phyloP scores from a whole-genome alignment of 208 protist species.

The Crithidia brevicula region DNA sequence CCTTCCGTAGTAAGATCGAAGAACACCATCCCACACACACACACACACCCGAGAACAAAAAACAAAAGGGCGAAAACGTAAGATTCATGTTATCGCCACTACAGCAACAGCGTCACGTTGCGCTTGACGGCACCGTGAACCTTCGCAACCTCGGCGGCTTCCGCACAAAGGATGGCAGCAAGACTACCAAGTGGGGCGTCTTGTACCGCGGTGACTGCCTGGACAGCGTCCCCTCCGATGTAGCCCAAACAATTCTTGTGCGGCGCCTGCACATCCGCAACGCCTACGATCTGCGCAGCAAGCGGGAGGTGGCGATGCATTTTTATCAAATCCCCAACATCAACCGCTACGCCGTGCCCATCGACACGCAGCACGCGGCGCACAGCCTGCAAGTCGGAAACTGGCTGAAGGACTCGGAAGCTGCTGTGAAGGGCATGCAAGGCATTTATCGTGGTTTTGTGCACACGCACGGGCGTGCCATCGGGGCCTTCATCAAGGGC shows the following conservation, averaged over 20 bases:
- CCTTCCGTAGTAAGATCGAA: no score
- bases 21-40: not conserved
- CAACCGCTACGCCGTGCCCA: conserved; percentile 27
- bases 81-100: conserved; percentile 9
- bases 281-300: conserved; percentile 42
- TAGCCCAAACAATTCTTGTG: conserved; percentile 34
- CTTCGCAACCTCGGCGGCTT: conserved; percentile 56
- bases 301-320: conserved; percentile 25
- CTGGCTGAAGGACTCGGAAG: conserved; percentile 18
- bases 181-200: conserved; percentile 44
- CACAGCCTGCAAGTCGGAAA: conserved; percentile 13
- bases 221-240: conserved; percentile 21
- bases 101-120: conserved; percentile 34
- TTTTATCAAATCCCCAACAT: conserved; percentile 37
- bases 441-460: conserved; percentile 33
- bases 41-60: not conserved
- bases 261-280: conserved; percentile 40
- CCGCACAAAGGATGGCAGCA: conserved; percentile 28
- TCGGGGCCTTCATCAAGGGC: conserved; percentile 35
- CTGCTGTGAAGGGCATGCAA: conserved; percentile 15
- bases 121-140: conserved; percentile 40
- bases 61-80: not conserved
- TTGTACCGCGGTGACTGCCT: conserved; percentile 51
- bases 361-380: conserved; percentile 17
- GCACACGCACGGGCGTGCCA: conserved; percentile 5